phyloP scores from a whole-genome alignment of 768 basidiomycete species.

The Trametes coccinea region DNA sequence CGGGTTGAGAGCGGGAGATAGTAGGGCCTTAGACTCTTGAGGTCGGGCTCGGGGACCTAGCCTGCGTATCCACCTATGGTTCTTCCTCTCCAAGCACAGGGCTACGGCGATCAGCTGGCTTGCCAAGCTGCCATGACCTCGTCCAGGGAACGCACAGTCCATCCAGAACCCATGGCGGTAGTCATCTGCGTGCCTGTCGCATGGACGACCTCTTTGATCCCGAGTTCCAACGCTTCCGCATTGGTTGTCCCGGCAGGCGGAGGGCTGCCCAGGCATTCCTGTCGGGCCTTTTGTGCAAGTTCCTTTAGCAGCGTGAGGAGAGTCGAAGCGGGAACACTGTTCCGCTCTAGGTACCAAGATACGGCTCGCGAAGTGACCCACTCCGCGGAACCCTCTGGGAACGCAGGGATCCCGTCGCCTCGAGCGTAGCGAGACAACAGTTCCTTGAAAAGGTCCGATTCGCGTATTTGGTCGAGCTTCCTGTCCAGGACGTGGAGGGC shows the following conservation, averaged over 20 bases:
- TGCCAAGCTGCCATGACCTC: slow-evolving; percentile 65
- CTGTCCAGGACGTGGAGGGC: slow-evolving; percentile 63
- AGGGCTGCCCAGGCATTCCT: slow-evolving; percentile 50
- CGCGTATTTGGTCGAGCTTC: slow-evolving; percentile 50
- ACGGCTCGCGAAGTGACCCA: slow-evolving; percentile 41
- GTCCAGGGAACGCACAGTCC: slow-evolving; percentile 69
- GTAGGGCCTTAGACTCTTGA: neutral
- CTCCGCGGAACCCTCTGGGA: slow-evolving; percentile 17
- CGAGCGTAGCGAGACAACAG: slow-evolving; percentile 57
- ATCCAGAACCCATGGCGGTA: slow-evolving; percentile 66
- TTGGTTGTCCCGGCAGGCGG: slow-evolving; percentile 53
- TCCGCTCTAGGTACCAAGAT: slow-evolving; percentile 71
- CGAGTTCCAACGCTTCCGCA: slow-evolving; percentile 41
- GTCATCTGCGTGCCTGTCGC: slow-evolving; percentile 82
- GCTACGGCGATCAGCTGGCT: neutral
- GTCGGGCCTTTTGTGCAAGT: slow-evolving; percentile 63
- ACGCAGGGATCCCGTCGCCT: slow-evolving; percentile 42
- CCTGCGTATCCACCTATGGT: neutral
- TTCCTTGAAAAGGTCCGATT: slow-evolving; percentile 40
- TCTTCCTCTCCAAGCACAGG: neutral
- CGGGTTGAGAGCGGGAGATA: neutral
- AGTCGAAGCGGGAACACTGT: slow-evolving; percentile 70
- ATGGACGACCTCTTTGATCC: slow-evolving; percentile 85
- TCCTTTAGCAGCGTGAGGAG: slow-evolving; percentile 61
- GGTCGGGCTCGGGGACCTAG: no score